phyloP scores from a whole-genome alignment of 78 protist species.

The Dictyostelium capitatum region DNA sequence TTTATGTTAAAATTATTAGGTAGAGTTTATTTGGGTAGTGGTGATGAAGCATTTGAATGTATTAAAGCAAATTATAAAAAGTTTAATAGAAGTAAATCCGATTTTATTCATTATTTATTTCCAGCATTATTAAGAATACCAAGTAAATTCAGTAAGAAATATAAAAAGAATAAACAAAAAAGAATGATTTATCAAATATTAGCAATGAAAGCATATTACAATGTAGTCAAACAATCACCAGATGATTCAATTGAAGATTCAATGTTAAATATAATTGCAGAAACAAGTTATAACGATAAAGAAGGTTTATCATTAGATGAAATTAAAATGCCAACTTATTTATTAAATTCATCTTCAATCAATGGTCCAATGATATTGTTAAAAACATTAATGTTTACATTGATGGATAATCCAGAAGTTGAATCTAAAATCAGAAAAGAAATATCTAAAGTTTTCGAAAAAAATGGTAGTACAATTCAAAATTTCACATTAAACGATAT shows the following conservation, averaged over 20 bases:
- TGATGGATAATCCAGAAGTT: conserved; percentile 30
- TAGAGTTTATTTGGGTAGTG: conserved; percentile 43
- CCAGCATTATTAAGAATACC: conserved; percentile 28
- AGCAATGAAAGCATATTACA: conserved; percentile 68
- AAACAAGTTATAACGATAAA: conserved; percentile 38
- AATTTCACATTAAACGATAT: neutral
- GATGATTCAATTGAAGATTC: neutral
- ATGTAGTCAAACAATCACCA: neutral
- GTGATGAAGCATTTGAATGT: conserved; percentile 40
- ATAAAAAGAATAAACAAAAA: neutral
- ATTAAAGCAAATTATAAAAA: conserved; percentile 42
- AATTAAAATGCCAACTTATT: conserved; percentile 7
- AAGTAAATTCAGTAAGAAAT: neutral
- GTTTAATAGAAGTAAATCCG: neutral
- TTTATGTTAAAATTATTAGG: conserved; percentile 22
- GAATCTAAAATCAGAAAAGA: conserved; percentile 40
- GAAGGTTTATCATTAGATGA: conserved; percentile 68
- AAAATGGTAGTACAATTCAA: conserved; percentile 1
- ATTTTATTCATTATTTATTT: conserved; percentile 19
- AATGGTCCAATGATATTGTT: neutral
- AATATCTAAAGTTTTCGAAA: neutral
- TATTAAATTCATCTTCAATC: conserved; percentile 31
- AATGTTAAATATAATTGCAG: conserved; percentile 27
- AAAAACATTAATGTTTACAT: neutral
- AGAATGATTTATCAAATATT: conserved; percentile 18